These are phyloP conservation scores for Vigna hirtella DNA, from an alignment of 306 rosid genomes.

Conservation along the genomic window DNA sequence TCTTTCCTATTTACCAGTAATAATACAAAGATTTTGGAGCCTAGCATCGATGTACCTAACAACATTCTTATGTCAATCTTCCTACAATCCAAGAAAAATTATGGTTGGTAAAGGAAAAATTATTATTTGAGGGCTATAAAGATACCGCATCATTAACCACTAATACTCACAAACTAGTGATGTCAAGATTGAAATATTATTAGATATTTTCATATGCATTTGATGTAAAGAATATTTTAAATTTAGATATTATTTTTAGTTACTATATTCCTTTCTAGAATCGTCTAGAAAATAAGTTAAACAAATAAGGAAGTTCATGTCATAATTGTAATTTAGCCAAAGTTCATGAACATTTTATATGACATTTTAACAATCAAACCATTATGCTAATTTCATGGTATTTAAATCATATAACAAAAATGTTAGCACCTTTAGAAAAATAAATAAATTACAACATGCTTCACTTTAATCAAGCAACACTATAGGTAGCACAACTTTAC, in stretches of 20 bases:
- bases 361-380: conserved; percentile 19
- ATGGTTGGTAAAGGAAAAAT: conserved; percentile 41
- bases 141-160: background rate
- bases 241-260: background rate
- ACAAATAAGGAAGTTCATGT: conserved; percentile 10
- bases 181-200: conserved; percentile 1
- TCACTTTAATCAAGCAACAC: conserved; percentile 34
- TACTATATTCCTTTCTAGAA: conserved; percentile 31
- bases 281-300: conserved; percentile 2
- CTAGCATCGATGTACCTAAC: conserved; percentile 94
- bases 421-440: conserved; percentile 1
- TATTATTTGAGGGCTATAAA: conserved; percentile 17
- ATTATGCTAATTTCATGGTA: conserved; percentile 24
- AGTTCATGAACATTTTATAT: conserved; percentile 31
- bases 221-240: conserved; percentile 18
- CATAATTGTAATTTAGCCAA: conserved; percentile 29
- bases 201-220: conserved; percentile 35
- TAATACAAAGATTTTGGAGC: conserved; percentile 90
- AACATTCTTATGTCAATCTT: conserved; percentile 96
- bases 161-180: background rate
- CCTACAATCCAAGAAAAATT: conserved; percentile 62
- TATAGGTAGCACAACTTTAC: background rate
- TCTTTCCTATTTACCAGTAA: conserved; percentile 72
- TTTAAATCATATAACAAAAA: conserved; percentile 34
- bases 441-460: conserved; percentile 15